Base-by-base conservation (phyloP, 2,329 filamentous ascomycete species). In the Cadophora sp. region DNA sequence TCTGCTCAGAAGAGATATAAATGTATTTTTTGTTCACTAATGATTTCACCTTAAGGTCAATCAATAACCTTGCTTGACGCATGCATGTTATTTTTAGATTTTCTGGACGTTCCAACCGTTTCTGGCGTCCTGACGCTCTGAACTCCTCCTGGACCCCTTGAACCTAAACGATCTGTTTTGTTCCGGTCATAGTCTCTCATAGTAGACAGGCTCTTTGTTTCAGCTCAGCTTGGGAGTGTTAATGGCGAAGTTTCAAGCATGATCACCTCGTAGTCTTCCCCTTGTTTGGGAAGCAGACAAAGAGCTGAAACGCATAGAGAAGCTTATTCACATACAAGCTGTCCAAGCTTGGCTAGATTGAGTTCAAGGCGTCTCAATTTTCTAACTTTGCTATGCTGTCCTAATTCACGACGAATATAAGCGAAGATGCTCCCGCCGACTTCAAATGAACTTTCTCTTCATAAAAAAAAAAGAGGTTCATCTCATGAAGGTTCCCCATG, bases 261-360 rank as follows among this genome's bases (percentile, higher is more conserved):
- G 55, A 58, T 24, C 12, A 43, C 31, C 34, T 24, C 34, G 31
- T 58, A 22, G 11, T 27, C 56, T 59, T 59, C 3, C 6, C 11
- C 29, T 24, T 14, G 29, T 58, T 22, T 31, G n/a, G 16, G 19
- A 22, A 37, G 4, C 55, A 37, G 22, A 14, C 27, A 37, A 58
- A 58, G 8, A 31, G 9, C n/a, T 58, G 55, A 58, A 58, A 58
- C 29, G 55, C 29, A 58, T 58, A 58, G 11, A 37, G 29, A 58
- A 24, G 7, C 31, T 58, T 58, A n/a, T 58, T 24, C 31, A 31
- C 4, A 19, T 14, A n/a, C 3, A 24, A 14, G 9, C 5, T 37
- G 19, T 4, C 31, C 29, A 29, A 34, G 55, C n/a, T 24, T 37
- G 8, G 55, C 55, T 37, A 37, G 31, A 37, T 58, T 58, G n/a